phyloP scores from a whole-genome alignment of 2,329 filamentous ascomycete species.

The Pseudogymnoascus sp. region DNA sequence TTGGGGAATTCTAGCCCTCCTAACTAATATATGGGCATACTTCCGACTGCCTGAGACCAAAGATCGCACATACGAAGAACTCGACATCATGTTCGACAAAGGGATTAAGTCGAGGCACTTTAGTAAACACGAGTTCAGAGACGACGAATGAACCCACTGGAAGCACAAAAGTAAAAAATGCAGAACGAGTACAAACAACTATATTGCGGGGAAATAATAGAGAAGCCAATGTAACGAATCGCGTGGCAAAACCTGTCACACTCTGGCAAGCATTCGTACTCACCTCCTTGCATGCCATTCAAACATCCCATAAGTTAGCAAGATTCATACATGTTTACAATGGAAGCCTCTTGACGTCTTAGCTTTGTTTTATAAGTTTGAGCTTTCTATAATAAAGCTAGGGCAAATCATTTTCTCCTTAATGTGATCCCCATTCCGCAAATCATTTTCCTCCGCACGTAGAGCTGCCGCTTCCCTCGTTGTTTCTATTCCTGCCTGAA shows the following conservation, averaged over 20 bases:
- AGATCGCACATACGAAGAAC: slow-evolving; percentile 62
- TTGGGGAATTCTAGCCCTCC: slow-evolving; percentile 31
- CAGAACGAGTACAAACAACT: background rate
- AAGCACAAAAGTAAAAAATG: background rate
- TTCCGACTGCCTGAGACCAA: slow-evolving; percentile 40
- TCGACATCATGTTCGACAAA: slow-evolving; percentile 74
- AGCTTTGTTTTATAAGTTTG: background rate
- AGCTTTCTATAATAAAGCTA: slow-evolving; percentile 21
- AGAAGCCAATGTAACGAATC: background rate
- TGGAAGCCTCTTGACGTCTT: background rate
- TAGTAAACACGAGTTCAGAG: slow-evolving; percentile 26
- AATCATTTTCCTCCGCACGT: slow-evolving; percentile 25
- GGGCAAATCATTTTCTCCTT: slow-evolving; percentile 21
- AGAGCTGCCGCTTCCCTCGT: slow-evolving; percentile 18
- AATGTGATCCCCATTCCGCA: slow-evolving; percentile 25
- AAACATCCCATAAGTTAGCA: background rate
- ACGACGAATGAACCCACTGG: background rate
- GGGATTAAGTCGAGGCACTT: slow-evolving; percentile 66
- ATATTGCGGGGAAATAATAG: background rate
- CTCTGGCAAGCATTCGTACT: background rate
- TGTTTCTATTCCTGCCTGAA: slow-evolving; percentile 24
- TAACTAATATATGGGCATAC: slow-evolving; percentile 38
- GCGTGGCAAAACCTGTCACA: background rate
- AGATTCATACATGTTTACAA: background rate
- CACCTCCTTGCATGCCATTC: background rate